Conservation (phyloP, 2,329 filamentous ascomycete species). For the Venturiaceae sp. region DNA sequence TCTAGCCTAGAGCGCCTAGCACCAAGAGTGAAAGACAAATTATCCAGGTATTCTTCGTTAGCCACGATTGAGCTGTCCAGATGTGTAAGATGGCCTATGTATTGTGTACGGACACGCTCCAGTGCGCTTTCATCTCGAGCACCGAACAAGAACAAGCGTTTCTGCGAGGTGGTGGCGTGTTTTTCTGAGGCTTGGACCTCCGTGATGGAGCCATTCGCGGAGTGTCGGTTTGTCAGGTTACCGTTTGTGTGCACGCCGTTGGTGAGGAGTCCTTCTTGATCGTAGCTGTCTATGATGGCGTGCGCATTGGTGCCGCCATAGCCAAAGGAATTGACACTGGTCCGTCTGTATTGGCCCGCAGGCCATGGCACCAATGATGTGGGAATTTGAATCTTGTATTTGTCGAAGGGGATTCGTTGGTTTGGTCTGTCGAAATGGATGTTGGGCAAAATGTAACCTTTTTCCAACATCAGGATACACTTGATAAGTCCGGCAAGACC, state of each 20-base stretch:
- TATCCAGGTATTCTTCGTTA: not conserved
- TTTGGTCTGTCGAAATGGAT: not conserved
- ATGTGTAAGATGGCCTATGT: too few species aligned
- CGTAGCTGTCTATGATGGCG: constrained; percentile 15
- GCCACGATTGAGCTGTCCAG: too few species aligned
- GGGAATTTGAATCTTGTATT: constrained; percentile 11
- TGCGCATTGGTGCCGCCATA: constrained; percentile 19
- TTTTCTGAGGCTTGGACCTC: too few species aligned
- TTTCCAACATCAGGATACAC: constrained; percentile 14
- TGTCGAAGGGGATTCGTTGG: not conserved
- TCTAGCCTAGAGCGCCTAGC: not conserved
- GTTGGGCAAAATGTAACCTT: constrained; percentile 14
- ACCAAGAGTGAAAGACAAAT: not conserved
- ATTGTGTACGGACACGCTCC: too few species aligned
- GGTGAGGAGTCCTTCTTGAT: not conserved
- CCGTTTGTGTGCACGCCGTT: not conserved
- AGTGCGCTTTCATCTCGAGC: too few species aligned
- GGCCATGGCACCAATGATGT: constrained; percentile 13
- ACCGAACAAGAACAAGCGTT: too few species aligned
- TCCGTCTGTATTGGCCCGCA: not conserved
- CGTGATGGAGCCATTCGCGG: not conserved
- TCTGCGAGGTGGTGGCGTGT: too few species aligned
- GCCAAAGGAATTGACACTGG: constrained; percentile 10
- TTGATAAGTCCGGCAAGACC: constrained; percentile 19
- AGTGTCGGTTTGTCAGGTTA: not conserved